Conservation (phyloP, 2,329 filamentous ascomycete genomes). For the Davidsoniella eucalypti region DNA sequence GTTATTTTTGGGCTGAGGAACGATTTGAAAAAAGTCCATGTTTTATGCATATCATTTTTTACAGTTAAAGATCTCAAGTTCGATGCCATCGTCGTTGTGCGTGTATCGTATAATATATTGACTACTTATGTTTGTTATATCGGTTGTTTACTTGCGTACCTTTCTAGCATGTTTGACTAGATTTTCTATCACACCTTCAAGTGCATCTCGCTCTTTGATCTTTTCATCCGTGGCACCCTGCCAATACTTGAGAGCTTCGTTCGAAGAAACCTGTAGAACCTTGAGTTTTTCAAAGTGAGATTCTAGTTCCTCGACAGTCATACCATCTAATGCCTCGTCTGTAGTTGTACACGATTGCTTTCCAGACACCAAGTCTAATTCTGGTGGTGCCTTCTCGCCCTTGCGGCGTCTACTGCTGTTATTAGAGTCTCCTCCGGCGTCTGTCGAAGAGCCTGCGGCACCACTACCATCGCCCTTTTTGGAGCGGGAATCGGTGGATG, state of each 20-base stretch:
- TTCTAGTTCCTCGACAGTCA: conserved; percentile 61
- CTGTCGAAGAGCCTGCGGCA: background rate
- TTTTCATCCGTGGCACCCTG: conserved; percentile 71
- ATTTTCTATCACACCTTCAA: conserved; percentile 94
- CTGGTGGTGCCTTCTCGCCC: conserved; percentile 52
- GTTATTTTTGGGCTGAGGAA: too few species aligned
- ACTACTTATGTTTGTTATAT: background rate
- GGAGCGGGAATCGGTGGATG: conserved; percentile 37
- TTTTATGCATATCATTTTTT: too few species aligned
- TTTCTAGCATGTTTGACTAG: conserved; percentile 81
- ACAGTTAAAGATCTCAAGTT: too few species aligned
- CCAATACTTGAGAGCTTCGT: conserved; percentile 76
- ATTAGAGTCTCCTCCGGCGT: background rate
- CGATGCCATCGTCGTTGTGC: too few species aligned
- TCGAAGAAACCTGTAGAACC: conserved; percentile 52
- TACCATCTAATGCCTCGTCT: conserved; percentile 61
- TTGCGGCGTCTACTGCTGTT: conserved; percentile 27
- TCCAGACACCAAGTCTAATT: conserved; percentile 64
- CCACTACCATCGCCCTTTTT: conserved; percentile 31
- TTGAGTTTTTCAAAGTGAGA: conserved; percentile 55
- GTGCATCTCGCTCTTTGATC: conserved; percentile 77
- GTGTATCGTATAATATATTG: too few species aligned
- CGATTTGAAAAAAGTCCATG: too few species aligned
- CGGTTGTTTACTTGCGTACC: conserved; percentile 47
- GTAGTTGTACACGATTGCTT: conserved; percentile 70